A percentile compares a stretch with the other conserved stretches of the same genome.
Evolutionary conservation across 805 yeast species (phyloP).

Genomic region (Phaffomyces thermotolerans): DNA sequence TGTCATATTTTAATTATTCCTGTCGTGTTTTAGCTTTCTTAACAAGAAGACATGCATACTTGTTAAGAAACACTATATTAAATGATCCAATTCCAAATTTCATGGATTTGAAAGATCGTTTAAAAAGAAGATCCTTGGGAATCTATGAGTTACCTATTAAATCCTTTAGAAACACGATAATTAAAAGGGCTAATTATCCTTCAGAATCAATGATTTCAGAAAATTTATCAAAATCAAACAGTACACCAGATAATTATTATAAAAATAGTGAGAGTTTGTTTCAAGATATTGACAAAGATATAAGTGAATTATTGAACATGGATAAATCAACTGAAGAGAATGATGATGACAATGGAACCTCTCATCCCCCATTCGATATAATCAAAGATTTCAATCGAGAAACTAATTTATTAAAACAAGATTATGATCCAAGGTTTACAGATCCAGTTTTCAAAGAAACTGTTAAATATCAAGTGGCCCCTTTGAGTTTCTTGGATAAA

Average conservation of each 20-base stretch:
- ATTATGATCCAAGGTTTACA: constrained; percentile 20
- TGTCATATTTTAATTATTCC: constrained; percentile 12
- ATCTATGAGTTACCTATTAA: constrained; percentile 18
- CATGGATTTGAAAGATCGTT: constrained; percentile 9
- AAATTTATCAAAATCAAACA: not conserved
- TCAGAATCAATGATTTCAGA: constrained; percentile 6
- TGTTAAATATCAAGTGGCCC: constrained; percentile 11
- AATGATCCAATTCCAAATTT: constrained; percentile 18
- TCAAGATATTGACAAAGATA: too few species aligned
- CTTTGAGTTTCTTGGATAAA: constrained; percentile 11
- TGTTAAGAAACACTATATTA: constrained; percentile 13
- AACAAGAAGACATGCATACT: constrained; percentile 13
- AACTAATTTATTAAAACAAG: constrained; percentile 13
- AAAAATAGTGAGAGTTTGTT: not conserved
- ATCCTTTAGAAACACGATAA: constrained; percentile 9
- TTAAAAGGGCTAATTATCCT: constrained; percentile 17
- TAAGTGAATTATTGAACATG: not conserved
- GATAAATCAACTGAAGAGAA: not conserved
- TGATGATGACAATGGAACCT: not conserved
- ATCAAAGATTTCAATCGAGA: constrained; percentile 2
- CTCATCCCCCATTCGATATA: constrained; percentile 10
- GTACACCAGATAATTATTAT: constrained; percentile 4
- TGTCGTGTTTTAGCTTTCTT: constrained; percentile 19
- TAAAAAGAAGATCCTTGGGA: constrained; percentile 14
- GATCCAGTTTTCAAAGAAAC: constrained; percentile 16